phyloP scores from a whole-genome alignment of 495 filamentous ascomycete genomes.

The Trichoderma erinaceum region DNA sequence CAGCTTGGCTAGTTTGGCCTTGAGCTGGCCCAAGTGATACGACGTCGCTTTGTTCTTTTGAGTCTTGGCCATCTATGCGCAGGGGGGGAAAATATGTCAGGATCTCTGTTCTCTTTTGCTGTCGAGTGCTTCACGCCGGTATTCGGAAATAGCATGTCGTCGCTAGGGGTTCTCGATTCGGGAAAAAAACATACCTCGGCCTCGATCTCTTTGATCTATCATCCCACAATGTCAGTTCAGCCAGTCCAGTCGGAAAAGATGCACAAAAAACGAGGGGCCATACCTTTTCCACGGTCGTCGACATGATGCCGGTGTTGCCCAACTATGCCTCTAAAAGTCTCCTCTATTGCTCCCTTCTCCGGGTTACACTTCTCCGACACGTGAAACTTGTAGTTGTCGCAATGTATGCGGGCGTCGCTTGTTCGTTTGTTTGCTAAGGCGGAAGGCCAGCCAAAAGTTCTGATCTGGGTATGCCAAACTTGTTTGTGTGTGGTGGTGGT shows the following conservation, averaged over 20 bases:
- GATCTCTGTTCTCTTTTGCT: background rate
- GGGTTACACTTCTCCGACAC: conserved; percentile 9
- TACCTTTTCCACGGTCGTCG: conserved; percentile 95
- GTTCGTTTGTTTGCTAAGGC: background rate
- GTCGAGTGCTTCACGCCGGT: background rate
- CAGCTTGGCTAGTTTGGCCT: conserved; percentile 96
- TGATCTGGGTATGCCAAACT: background rate
- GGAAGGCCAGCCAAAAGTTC: background rate
- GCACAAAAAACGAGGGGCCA: conserved; percentile 21
- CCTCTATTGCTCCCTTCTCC: background rate
- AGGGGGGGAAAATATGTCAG: conserved; percentile 4
- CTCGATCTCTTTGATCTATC: conserved; percentile 96
- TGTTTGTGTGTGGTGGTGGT: conserved; percentile 5
- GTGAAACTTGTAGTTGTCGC: conserved; percentile 13
- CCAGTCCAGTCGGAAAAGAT: background rate
- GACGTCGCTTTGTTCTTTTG: conserved; percentile 98
- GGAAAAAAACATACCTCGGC: conserved; percentile 56
- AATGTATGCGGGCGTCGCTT: background rate
- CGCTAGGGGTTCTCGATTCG: conserved; percentile 15
- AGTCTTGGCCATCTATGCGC: conserved; percentile 75
- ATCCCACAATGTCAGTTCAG: conserved; percentile 10
- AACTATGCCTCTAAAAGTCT: background rate
- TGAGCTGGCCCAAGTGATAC: conserved; percentile 81
- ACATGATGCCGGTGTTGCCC: conserved; percentile 56
- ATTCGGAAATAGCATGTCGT: conserved; percentile 19